Evolutionary conservation across 306 rosid species (phyloP), one percentile per base, ranked within the genome.

Genomic region (Cucurbita argyrosperma): DNA sequence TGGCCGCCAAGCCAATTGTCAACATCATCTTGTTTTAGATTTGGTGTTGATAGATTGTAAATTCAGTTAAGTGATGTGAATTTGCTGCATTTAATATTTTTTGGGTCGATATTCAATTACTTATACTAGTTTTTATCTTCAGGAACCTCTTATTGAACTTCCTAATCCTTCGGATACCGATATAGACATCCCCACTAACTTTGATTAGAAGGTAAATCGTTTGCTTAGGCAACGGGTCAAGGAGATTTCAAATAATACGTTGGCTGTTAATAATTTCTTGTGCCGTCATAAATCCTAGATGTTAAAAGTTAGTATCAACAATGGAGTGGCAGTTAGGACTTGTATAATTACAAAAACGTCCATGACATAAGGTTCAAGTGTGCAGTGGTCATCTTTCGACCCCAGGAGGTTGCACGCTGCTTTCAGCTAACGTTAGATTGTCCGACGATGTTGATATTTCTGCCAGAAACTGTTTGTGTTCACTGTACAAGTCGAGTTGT

Each of bases 71-170:
- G 26, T 43, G 71, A 10, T 66, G 45, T 65, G 5, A 5, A 35
- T 72, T 19, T 38, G 64, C 43, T 74, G 77, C n/a, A 35, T 60
- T 3, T 14, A 23, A 53, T 35, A 52, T 18, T 46, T 19, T 16
- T 60, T n/a, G 30, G 45, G 26, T 59, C 26, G 49, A 30, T 46
- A 49, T 46, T 74, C 59, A 56, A 16, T 47, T n/a, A 35, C 35
- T 46, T 65, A 61, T 65, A 35, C 69, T 14, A 74, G 76, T 80
- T 61, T 30, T 83, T 65, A 61, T 80, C 67, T 46, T 55, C 86
- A 94, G 97, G 98, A 89, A 78, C 90, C 94, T 74, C 79, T 90
- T 81, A 86, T 69, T 38, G 92, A 94, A 81, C 92, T 94, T 71
- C 72, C 94, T 77, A 87, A 85, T 94, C 87, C 97, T 50, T 84